Evolutionary conservation across 768 basidiomycete species (phyloP), one percentile per base, ranked within the genome.

Genomic region (Kondoa subrosea): DNA sequence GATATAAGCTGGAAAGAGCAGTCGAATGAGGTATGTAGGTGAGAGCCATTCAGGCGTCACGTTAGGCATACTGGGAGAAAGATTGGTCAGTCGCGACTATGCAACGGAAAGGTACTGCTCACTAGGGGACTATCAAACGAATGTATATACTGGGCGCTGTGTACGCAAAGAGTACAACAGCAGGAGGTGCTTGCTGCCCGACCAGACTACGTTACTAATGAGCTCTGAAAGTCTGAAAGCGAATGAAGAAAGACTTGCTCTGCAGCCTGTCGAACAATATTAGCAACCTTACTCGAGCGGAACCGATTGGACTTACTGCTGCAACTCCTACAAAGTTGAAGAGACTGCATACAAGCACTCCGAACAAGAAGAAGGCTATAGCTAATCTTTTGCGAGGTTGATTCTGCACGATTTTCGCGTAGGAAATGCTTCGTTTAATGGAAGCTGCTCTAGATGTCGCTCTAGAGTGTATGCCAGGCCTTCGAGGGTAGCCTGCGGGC

Each of bases 251-350:
- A n/a, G n/a, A n/a, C n/a, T n/a, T n/a, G n/a, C n/a, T n/a, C n/a
- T n/a, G n/a, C n/a, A n/a, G n/a, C n/a, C n/a, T n/a, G n/a, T n/a
- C n/a, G n/a, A n/a, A n/a, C n/a, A n/a, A n/a, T n/a, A n/a, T n/a
- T n/a, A n/a, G n/a, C n/a, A n/a, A n/a, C n/a, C n/a, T n/a, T n/a
- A n/a, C n/a, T n/a, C n/a, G n/a, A n/a, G n/a, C n/a, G n/a, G n/a
- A n/a, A n/a, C n/a, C n/a, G n/a, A n/a, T n/a, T n/a, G n/a, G n/a
- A n/a, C n/a, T n/a, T n/a, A n/a, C n/a, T n/a, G n/a, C n/a, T n/a
- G 58, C 58, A 4, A 31, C n/a, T 12, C n/a, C 25, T 15, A 60
- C 58, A 60, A 60, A 60, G 58, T 60, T 60, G 58, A 60, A 60
- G 58, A 60, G 58, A 12, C 8, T 8, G 58, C 58, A 60, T 60